These are phyloP conservation scores for Amauroascus verrucosus DNA, from an alignment of 2,329 filamentous ascomycete genomes.

Conservation along the genomic window DNA sequence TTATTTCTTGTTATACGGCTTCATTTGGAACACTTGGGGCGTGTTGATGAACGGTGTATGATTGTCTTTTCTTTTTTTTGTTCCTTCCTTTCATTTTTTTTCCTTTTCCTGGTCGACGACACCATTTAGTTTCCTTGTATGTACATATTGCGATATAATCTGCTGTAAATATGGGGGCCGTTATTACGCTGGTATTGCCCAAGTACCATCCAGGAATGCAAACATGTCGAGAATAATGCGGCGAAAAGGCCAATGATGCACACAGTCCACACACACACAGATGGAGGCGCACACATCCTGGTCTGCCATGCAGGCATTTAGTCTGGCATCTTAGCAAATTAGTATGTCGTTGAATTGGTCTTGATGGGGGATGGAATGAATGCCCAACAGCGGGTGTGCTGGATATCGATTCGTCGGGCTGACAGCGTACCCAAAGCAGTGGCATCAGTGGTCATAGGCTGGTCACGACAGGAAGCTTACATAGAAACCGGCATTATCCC, in stretches of 20 bases:
- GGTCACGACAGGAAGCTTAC: neutral
- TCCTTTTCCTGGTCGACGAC: neutral
- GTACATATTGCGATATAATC: neutral
- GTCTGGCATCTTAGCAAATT: neutral
- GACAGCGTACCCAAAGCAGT: neutral
- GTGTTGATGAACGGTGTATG: neutral
- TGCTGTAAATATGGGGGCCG: neutral
- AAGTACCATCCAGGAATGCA: too few species aligned
- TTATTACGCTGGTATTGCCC: neutral
- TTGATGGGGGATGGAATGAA: neutral
- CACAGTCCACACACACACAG: neutral
- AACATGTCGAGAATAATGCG: too few species aligned
- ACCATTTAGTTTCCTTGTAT: neutral
- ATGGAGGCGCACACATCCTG: neutral
- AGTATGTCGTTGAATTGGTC: neutral
- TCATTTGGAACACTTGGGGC: neutral
- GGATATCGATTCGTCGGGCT: neutral
- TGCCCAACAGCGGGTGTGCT: neutral
- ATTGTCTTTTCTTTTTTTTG: neutral
- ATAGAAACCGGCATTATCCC: constrained; percentile 4
- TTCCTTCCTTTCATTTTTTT: neutral
- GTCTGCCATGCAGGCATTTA: neutral
- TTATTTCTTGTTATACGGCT: neutral
- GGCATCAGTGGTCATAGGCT: neutral
- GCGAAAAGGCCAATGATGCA: neutral